phyloP scores from a whole-genome alignment of 2,329 filamentous ascomycete species.

The Ophiostoma sp. region DNA sequence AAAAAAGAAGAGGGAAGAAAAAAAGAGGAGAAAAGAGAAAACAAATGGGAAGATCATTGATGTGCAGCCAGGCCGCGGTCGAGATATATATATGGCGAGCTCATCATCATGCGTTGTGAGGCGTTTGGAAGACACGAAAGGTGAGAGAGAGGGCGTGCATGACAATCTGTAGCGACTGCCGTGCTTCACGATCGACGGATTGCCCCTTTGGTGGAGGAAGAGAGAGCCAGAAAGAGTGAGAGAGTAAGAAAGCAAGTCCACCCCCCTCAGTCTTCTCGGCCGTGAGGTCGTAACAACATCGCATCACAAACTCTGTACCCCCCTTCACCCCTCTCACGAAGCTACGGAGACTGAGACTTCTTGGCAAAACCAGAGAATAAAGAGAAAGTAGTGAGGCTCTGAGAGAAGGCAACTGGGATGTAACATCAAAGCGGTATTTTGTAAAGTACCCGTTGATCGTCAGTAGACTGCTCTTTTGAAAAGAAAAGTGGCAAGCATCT shows the following conservation, averaged over 20 bases:
- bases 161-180: constrained; percentile 9
- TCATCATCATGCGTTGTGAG: not conserved
- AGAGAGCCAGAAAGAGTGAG: not conserved
- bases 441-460: not conserved
- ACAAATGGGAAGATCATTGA: constrained; percentile 25
- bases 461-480: not conserved
- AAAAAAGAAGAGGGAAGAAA: constrained; percentile 3
- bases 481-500: not conserved
- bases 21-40: not conserved
- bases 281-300: constrained; percentile 13
- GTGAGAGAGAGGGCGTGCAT: not conserved
- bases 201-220: not conserved
- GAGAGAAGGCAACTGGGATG: not conserved
- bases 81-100: constrained; percentile 21
- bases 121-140: not conserved
- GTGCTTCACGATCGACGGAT: constrained; percentile 16
- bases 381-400: not conserved
- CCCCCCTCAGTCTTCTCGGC: not conserved
- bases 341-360: constrained; percentile 18
- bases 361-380: constrained; percentile 5
- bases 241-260: not conserved
- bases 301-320: constrained; percentile 14
- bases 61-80: constrained; percentile 16
- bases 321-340: not conserved
- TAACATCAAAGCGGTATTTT: constrained; percentile 3